phyloP scores from a whole-genome alignment of 2,329 filamentous ascomycete species.

The Stachybotrys elegans region DNA sequence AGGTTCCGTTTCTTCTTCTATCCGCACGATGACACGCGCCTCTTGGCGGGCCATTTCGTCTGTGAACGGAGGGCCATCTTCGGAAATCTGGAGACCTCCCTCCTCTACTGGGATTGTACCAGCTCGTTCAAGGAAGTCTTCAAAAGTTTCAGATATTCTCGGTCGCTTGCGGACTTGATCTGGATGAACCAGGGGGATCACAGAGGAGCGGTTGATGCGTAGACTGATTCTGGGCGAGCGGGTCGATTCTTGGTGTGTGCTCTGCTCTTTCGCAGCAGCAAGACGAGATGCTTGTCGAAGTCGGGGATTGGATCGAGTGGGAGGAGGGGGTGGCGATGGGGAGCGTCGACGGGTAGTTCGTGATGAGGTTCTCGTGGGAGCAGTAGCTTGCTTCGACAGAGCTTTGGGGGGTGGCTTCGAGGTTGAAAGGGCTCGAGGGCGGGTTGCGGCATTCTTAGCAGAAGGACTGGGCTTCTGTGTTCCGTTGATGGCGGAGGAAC shows the following conservation, averaged over 20 bases:
- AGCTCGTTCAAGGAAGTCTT: conserved; percentile 52
- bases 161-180: conserved; percentile 49
- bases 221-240: conserved; percentile 44
- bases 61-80: conserved; percentile 54
- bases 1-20: conserved; percentile 67
- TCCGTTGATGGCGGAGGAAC: conserved; percentile 14
- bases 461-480: conserved; percentile 19
- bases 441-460: conserved; percentile 16
- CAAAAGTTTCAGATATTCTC: conserved; percentile 49
- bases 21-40: conserved; percentile 61
- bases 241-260: conserved; percentile 15
- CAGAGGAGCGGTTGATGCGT: conserved; percentile 30
- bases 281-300: conserved; percentile 38
- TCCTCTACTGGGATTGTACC: conserved; percentile 49
- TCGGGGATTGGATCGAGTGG: conserved; percentile 34
- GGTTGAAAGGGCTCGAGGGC: conserved; percentile 16
- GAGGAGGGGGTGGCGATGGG: conserved; percentile 33
- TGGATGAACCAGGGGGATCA: conserved; percentile 55
- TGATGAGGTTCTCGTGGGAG: conserved; percentile 20
- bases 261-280: conserved; percentile 16
- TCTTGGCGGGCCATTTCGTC: conserved; percentile 62
- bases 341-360: conserved; percentile 34
- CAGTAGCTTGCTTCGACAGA: conserved; percentile 22
- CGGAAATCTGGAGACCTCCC: conserved; percentile 49
- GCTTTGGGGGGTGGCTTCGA: conserved; percentile 23